Base-by-base conservation (phyloP, 208 protist genomes). In the Acanthamoeba triangularis region DNA sequence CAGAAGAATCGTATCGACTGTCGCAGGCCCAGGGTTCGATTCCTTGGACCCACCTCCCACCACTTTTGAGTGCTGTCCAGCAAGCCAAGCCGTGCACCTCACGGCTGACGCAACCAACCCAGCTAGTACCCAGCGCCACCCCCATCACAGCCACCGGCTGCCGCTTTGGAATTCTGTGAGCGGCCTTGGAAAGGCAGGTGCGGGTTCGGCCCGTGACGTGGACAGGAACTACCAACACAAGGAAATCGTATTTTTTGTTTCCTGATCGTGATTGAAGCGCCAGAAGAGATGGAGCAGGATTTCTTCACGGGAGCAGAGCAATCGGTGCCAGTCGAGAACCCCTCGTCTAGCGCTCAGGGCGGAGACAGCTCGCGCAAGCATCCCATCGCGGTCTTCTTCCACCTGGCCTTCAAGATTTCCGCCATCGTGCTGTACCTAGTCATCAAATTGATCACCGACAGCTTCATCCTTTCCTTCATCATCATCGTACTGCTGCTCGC, bases 381-480 rank as follows among this genome's bases (percentile, higher is more conserved):
- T n/a, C 93, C 93, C 78, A 91, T 95, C 35, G 93, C 93, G 25
- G 98, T 98, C 6, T 87, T 98, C 25, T 99, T 99, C 96, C 98
- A 99, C 92, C 95, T 99, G 6, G 25, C 95, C 63, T 99, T 99
- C 97, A 99, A 99, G 96, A 61, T 97, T 7, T 95, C 84, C 8
- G 98, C 98, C 10, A 56, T 99, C n/a, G 90, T 99, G 8, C 96
- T 96, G 56, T 99, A 99, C 96, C 92, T 99, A 18, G 85, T 99
- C 13, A 96, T 98, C 59, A 80, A 67, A 41, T 35, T 98, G 25
- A 98, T 99, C 49, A 96, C 92, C 59, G 95, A 96, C 72, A 96
- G 76, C 93, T 98, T 98, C 88, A 98, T 99, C 8, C 30, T 98
- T 16, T 80, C 98, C 25, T 99, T 99, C 96, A 97, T 99, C 90